Evolutionary conservation across 75 land plant species (phyloP).

Genomic region (Gnetum montanum): DNA sequence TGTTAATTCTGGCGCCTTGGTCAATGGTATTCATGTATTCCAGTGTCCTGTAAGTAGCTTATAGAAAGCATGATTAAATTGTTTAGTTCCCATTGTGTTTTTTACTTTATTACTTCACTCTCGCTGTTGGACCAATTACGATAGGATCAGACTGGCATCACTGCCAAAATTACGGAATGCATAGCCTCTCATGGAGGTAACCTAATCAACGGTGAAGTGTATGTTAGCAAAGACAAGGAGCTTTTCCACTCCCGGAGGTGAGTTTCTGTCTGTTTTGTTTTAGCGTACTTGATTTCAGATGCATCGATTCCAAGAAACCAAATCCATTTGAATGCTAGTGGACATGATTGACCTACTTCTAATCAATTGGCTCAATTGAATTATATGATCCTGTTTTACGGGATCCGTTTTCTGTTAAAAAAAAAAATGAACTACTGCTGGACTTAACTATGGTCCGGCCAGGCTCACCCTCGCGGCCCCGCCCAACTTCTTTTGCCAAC

Average conservation of each 20-base stretch:
- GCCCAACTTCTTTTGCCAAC: no score
- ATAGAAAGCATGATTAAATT: not conserved
- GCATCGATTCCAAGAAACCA: no score
- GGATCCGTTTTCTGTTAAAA: no score
- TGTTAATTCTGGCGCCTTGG: not conserved
- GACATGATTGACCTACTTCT: no score
- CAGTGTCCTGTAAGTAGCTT: slow-evolving; percentile 68
- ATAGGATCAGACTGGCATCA: slow-evolving; percentile 83
- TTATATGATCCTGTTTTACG: no score
- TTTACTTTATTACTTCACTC: not conserved
- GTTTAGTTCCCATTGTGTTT: not conserved
- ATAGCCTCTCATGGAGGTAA: slow-evolving; percentile 84
- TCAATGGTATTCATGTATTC: slow-evolving; percentile 64
- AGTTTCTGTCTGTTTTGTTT: not conserved
- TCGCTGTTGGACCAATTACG: no score
- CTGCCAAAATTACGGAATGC: slow-evolving; percentile 76
- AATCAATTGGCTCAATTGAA: no score
- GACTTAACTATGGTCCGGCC: no score
- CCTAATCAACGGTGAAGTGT: slow-evolving; percentile 76
- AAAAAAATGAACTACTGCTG: no score
- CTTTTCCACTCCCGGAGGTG: slow-evolving; percentile 88
- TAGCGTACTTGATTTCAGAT: no score
- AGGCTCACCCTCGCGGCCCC: no score
- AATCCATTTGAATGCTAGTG: no score
- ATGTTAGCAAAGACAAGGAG: slow-evolving; percentile 56